Percentiles rank a stretch among this genome's conserved stretches.
Evolutionary conservation across 768 basidiomycete genomes (phyloP).

Genomic region (Floccularia luteovirens): DNA sequence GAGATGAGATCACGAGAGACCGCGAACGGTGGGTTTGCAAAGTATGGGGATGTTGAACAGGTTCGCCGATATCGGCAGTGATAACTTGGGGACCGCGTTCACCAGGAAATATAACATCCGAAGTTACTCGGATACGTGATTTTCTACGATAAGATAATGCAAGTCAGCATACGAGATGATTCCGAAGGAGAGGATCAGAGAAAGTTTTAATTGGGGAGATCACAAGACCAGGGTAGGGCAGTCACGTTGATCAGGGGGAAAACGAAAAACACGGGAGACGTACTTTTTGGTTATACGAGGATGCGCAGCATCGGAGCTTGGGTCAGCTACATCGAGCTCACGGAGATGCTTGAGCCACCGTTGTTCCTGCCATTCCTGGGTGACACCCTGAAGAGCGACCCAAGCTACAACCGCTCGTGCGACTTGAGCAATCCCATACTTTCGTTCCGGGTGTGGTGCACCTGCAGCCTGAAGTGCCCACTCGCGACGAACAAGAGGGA

Average conservation of each 20-base stretch:
- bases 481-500: constrained; percentile 72
- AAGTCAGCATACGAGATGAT: neutral
- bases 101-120: constrained; percentile 63
- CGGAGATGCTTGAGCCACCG: constrained; percentile 57
- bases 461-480: constrained; percentile 52
- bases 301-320: too few relatives aligned
- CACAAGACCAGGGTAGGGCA: too few relatives aligned
- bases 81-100: constrained; percentile 62
- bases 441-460: constrained; percentile 47
- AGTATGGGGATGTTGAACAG: constrained; percentile 16
- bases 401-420: constrained; percentile 69
- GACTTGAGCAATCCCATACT: constrained; percentile 58
- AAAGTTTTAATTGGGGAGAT: too few relatives aligned
- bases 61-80: constrained; percentile 75
- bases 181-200: too few relatives aligned
- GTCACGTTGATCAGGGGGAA: too few relatives aligned
- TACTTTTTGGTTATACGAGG: too few relatives aligned
- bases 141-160: constrained; percentile 18
- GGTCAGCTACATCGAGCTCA: constrained; percentile 59
- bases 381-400: constrained; percentile 76
- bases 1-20: neutral
- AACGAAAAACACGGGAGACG: too few relatives aligned
- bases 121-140: constrained; percentile 67
- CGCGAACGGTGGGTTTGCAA: neutral
- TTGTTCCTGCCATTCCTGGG: constrained; percentile 73